Evolutionary conservation across 495 filamentous ascomycete species (phyloP).

Genomic region (Penicillium coprophilum): DNA sequence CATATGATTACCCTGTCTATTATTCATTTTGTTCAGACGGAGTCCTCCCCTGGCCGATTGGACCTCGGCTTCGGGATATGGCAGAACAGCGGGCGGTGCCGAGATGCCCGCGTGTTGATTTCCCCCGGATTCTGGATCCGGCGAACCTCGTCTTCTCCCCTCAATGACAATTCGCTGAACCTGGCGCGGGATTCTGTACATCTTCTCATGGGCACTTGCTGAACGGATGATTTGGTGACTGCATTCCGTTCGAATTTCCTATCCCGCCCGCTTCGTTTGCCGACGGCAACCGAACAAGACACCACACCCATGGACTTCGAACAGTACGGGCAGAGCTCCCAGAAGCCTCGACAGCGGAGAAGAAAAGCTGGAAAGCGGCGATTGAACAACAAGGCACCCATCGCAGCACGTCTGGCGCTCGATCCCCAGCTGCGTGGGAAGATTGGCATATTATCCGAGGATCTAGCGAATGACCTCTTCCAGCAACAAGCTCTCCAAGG

Average conservation of each 20-base stretch:
- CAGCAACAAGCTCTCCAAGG: conserved; percentile 49
- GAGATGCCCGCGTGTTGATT: conserved; percentile 27
- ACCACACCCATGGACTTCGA: conserved; percentile 40
- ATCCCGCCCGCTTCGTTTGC: conserved; percentile 15
- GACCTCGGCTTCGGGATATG: conserved; percentile 41
- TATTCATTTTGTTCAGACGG: no score
- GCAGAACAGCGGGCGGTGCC: conserved; percentile 36
- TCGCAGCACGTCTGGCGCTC: conserved; percentile 63
- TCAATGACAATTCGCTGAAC: conserved; percentile 7
- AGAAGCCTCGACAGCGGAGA: conserved; percentile 44
- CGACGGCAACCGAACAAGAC: conserved; percentile 30
- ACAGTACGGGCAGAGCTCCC: conserved; percentile 36
- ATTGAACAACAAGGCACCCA: conserved; percentile 54
- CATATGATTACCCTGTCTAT: background rate
- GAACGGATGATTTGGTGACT: conserved; percentile 9
- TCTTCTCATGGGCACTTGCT: background rate
- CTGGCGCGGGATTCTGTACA: conserved; percentile 10
- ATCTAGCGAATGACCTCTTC: conserved; percentile 81
- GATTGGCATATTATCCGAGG: conserved; percentile 80
- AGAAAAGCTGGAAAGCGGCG: conserved; percentile 39
- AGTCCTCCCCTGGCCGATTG: conserved; percentile 9
- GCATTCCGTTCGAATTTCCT: background rate
- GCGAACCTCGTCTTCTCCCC: conserved; percentile 18
- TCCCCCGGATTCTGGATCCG: conserved; percentile 34
- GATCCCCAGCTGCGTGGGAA: conserved; percentile 87